A percentile compares a stretch with the other conserved stretches of the same genome.
Evolutionary conservation across 2,329 filamentous ascomycete genomes (phyloP).

Genomic region (Exophiala oligosperma): DNA sequence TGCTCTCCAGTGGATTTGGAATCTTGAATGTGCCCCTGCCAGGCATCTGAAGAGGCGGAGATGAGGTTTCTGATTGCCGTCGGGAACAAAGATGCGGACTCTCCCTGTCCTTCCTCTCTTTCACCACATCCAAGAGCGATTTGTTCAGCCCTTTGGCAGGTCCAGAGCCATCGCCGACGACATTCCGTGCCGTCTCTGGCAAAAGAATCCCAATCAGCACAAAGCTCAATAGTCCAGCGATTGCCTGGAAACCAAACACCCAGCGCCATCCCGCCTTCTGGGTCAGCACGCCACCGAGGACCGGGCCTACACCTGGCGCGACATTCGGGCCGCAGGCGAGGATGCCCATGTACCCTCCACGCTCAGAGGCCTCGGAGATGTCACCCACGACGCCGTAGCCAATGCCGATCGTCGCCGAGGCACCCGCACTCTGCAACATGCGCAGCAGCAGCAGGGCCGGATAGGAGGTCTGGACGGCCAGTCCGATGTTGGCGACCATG

Average conservation of each 20-base stretch:
- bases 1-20: conserved; percentile 24
- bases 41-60: background rate
- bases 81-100: background rate
- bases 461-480: conserved; percentile 42
- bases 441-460: conserved; percentile 41
- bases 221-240: conserved; percentile 36
- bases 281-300: conserved; percentile 43
- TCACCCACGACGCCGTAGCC: conserved; percentile 44
- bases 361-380: conserved; percentile 41
- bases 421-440: conserved; percentile 46
- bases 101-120: background rate
- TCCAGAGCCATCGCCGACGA: conserved; percentile 38
- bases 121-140: background rate
- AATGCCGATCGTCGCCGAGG: conserved; percentile 44
- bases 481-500: conserved; percentile 41
- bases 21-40: conserved; percentile 2
- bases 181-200: conserved; percentile 41
- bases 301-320: conserved; percentile 47
- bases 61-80: background rate
- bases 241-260: conserved; percentile 46
- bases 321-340: conserved; percentile 39
- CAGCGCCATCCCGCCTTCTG: conserved; percentile 41
- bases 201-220: conserved; percentile 30
- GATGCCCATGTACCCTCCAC: conserved; percentile 49
- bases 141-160: conserved; percentile 23